phyloP scores from a whole-genome alignment of 2,329 filamentous ascomycete genomes.

The Dothidotthia symphoricarpi region DNA sequence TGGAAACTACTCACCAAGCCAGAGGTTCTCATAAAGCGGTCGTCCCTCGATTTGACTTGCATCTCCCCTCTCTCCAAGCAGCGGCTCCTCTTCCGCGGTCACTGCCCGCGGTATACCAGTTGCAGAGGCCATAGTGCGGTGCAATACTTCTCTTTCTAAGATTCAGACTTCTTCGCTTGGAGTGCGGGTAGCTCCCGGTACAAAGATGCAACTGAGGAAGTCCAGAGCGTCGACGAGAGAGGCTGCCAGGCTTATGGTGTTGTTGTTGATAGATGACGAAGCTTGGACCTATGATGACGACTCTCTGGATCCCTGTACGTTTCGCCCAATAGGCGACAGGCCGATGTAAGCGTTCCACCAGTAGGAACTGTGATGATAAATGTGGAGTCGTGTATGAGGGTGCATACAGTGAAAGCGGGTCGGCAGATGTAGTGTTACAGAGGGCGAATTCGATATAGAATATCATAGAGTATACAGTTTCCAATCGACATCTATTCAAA shows the following conservation, averaged over 20 bases:
- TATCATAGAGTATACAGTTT: no score
- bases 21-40: slow-evolving; percentile 67
- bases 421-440: no score
- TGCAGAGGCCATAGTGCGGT: slow-evolving; percentile 61
- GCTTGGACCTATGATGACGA: slow-evolving; percentile 18
- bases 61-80: slow-evolving; percentile 70
- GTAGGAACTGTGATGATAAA: no score
- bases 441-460: no score
- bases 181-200: not conserved
- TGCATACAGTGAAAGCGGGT: no score
- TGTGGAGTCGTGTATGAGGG: no score
- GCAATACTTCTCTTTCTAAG: not conserved
- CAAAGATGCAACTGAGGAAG: slow-evolving; percentile 1
- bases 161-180: not conserved
- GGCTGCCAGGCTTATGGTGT: slow-evolving; percentile 13
- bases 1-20: slow-evolving; percentile 61
- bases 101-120: slow-evolving; percentile 61
- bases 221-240: slow-evolving; percentile 1
- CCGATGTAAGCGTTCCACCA: not conserved
- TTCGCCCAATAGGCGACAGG: slow-evolving; percentile 15
- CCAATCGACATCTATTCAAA: no score
- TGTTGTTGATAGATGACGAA: slow-evolving; percentile 7
- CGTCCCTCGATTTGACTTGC: slow-evolving; percentile 66
- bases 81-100: slow-evolving; percentile 63
- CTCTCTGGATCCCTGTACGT: slow-evolving; percentile 11